Percentiles rank a stretch among this genome's conserved stretches.
Conservation (phyloP, 2,329 filamentous ascomycete genomes). For the Pezicula radicicola region DNA sequence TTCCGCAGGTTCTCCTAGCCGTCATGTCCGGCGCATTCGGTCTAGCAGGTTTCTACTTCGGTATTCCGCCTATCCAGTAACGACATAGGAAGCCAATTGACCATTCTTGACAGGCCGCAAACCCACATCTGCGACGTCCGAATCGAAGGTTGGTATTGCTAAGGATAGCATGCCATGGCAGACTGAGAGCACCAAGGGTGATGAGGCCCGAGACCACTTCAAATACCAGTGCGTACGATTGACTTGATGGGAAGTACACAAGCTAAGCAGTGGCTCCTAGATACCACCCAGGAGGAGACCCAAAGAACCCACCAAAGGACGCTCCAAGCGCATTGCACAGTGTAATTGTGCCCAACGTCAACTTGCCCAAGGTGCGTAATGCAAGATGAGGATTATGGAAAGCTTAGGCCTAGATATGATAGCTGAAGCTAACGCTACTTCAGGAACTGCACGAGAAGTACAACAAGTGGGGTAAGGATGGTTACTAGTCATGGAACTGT, state of each 20-base stretch:
- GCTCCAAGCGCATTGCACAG: slow-evolving; percentile 94
- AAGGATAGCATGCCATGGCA: slow-evolving; percentile 90
- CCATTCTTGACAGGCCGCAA: slow-evolving; percentile 59
- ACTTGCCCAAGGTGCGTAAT: slow-evolving; percentile 73
- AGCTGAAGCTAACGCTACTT: neutral
- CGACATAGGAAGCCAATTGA: slow-evolving; percentile 17
- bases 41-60: slow-evolving; percentile 87
- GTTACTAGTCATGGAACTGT: slow-evolving; percentile 47
- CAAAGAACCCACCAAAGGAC: slow-evolving; percentile 71
- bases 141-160: slow-evolving; percentile 72
- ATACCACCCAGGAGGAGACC: slow-evolving; percentile 70
- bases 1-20: slow-evolving; percentile 73
- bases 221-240: slow-evolving; percentile 45
- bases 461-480: slow-evolving; percentile 99
- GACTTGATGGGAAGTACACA: neutral
- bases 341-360: slow-evolving; percentile 91
- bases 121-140: slow-evolving; percentile 81
- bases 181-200: slow-evolving; percentile 58
- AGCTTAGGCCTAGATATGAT: neutral
- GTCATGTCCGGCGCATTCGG: slow-evolving; percentile 88
- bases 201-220: slow-evolving; percentile 52
- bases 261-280: slow-evolving; percentile 17
- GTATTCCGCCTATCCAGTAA: slow-evolving; percentile 35
- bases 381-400: neutral
- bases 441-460: slow-evolving; percentile 91